Base-by-base conservation (phyloP, 2,329 filamentous ascomycete species). In the Fonsecaea pedrosoi region DNA sequence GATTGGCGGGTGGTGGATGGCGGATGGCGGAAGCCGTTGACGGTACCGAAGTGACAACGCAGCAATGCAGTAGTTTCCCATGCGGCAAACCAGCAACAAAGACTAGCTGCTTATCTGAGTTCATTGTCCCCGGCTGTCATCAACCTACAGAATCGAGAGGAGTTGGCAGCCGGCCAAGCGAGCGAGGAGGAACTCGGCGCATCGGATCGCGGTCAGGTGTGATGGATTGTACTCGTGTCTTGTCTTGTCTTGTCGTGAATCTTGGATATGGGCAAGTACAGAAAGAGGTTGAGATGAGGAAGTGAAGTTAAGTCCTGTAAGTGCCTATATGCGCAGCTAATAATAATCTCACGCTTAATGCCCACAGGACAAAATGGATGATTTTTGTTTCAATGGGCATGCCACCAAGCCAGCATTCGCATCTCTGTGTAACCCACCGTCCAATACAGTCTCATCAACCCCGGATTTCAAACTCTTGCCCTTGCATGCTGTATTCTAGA, bases 1-100 rank as follows among this genome's bases (percentile, higher is more conserved):
- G 5, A 21, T 12, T 21, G 45, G 42, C 18, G 4, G n/a, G 6
- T 4, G 15, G 38, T 40, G 38, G 1, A 4, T n/a, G 25, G 25
- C 25, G 25, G 25, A 25, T 25, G 25, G 25, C 25, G 25, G 35
- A 38, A 4, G 35, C 8, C 13, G 37, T 38, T 13, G 37, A 38
- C 2, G 21, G 45, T 50, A 50, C 45, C 45, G 18, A 38, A 54
- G 35, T 64, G 65, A 67, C 65, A 67, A 56, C 65, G 55, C 65
- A 62, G 60, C 55, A 63, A 45, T 64, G 65, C 60, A 64, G 63
- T 65, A 65, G 63, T 38, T 40, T 30, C 18, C 53, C 56, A 37
- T 60, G 37, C 40, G 35, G 45, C 8, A 25, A 48, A 13, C 54
- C 13, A 48, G 60, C 37, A 61, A 53, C 59, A 25, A 50, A 32